phyloP scores from a whole-genome alignment of 345 rosid genomes.

The Ailanthus altissimus region DNA sequence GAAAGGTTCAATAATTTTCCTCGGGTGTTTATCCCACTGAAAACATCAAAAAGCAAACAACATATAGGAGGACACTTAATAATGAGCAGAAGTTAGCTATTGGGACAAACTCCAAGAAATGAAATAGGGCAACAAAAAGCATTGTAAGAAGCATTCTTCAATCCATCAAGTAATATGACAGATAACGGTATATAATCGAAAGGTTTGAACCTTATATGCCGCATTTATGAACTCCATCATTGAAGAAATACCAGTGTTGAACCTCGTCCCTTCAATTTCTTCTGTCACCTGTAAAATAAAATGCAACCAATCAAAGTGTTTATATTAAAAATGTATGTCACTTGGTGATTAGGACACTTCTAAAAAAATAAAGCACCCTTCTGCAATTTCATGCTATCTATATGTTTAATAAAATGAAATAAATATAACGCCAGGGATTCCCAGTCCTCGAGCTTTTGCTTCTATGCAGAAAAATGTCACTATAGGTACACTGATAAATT shows the following conservation, averaged over 20 bases:
- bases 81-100: background rate
- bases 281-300: constrained; percentile 66
- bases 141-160: no score
- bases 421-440: no score
- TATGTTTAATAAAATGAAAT: no score
- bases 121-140: background rate
- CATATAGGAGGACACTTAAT: constrained; percentile 1
- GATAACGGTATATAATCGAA: background rate
- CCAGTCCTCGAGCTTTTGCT: no score
- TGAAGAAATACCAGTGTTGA: constrained; percentile 93
- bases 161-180: no score
- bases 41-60: constrained; percentile 19
- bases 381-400: no score
- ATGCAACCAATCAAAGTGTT: constrained; percentile 2
- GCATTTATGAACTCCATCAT: constrained; percentile 98
- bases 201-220: constrained; percentile 66
- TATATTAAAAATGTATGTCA: background rate
- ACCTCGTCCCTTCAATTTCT: constrained; percentile 87
- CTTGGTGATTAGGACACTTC: background rate
- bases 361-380: no score
- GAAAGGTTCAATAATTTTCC: constrained; percentile 62
- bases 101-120: constrained; percentile 3
- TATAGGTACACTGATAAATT: no score
- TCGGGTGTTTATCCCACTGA: constrained; percentile 86
- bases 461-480: no score